Evolutionary conservation across 108 stramenopile genomes (phyloP), one percentile per base, ranked within the genome.

Genomic region (Skeletonema tropicum): DNA sequence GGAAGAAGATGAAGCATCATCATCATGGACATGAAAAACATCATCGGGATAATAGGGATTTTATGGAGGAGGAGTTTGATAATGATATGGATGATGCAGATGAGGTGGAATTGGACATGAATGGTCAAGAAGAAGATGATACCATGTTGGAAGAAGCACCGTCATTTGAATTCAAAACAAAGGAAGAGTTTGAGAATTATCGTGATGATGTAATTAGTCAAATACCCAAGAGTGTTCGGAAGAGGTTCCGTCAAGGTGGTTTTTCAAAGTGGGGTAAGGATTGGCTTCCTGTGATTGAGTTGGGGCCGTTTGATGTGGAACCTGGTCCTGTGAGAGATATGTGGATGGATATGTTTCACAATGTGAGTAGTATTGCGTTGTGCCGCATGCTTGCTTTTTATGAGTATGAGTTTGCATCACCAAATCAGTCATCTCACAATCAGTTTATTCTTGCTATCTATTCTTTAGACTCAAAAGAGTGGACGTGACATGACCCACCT

Each of bases 271-370:
- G 90, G 90, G 86, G 78, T 13, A 88, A 86, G 42, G 72, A 82
- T 60, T 66, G 67, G 57, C 75, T 86, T 41, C 94, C 91, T 2
- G 73, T 83, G 10, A 60, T 92, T 57, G 82, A 90, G 32, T 36
- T 92, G 70, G 88, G 83, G 29, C 94, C 91, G 29, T 94, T 84
- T 79, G 79, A 87, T 59, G 88, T 91, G 12, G 75, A 82, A 15
- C 90, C 91, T 11, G 87, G 89, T 10, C 76, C 71, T 30, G 82
- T 90, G 23, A 70, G 94, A 31, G 77, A 87, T 14, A 76, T 73
- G 70, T 94, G 94, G 94, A 70, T 89, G 65, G 67, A 82, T 2
- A 91, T 90, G 89, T 91, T 82, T 84, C 64, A 89, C 14, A 91
- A 91, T 59, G 94, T 94, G 85, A 76, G 93, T 45, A 15, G 5